Evolutionary conservation across 345 rosid genomes (phyloP), one percentile per base, ranked within the genome.

Genomic region (Laguncularia racemosa): DNA sequence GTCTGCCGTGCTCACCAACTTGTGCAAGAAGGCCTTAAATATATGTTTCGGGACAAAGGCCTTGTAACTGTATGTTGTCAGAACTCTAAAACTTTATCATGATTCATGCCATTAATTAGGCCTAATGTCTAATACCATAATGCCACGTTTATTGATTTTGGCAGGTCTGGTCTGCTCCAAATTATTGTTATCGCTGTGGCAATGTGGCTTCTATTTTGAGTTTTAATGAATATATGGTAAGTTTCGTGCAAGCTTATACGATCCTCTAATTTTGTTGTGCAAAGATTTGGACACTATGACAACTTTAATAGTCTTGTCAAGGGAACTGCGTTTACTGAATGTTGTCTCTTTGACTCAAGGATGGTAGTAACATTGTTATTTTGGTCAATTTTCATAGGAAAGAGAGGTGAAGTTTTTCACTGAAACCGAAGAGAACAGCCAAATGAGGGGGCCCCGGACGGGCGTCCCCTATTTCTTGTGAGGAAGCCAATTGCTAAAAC

Each of bases 11-110:
- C 99, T 3, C 99, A 93, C 75, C 99, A 89, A 74, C 96, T 93
- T 69, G 97, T 93, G 56, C 99, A 93, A 87, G 99, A 93, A 79
- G 99, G 97, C 58, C 99, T 93, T 57, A 93, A 93, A 63, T 93
- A 89, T 79, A 93, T 93, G 99, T 93, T 93, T 83, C 95, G 89
- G 68, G 99, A 93, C 71, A 93, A 93, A 79, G 99, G 99, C 84
- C 85, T 93, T 28, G 99, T 93, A 60, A 93, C 99, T 63, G 99
- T 93, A 73, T 75, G 79, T 51, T 20, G 17, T 17, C 43, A 26
- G 46, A 12, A 33, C 33, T 52, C 20, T 40, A 1, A 33, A 33
- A 33, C 40, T 33, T 33, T 33, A 33, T 33, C 40, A 33, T 1
- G 11, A 6, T 33, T 33, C 40, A 9, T 33, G 2, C 9, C 11